Conservation (phyloP, 2,329 filamentous ascomycete genomes). For the Herpotrichia juniperi region DNA sequence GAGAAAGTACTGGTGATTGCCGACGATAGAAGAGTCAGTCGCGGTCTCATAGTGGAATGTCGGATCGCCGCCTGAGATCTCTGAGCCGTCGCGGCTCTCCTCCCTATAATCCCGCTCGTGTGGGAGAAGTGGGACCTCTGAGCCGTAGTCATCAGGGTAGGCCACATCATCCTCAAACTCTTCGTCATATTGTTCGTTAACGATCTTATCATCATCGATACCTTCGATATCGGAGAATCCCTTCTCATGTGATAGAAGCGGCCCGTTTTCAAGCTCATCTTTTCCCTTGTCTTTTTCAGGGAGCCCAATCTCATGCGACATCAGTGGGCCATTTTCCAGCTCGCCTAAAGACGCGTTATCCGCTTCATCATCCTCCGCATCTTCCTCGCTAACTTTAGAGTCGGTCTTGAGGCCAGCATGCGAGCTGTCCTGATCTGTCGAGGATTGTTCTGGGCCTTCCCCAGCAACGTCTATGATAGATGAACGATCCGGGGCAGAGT, state of each 20-base stretch:
- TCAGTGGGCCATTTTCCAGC: conserved; percentile 15
- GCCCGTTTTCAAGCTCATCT: conserved; percentile 14
- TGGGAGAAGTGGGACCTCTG: conserved; percentile 25
- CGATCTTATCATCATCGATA: conserved; percentile 4
- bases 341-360: conserved; percentile 2
- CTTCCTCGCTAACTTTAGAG: background rate
- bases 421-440: background rate
- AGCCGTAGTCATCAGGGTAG: conserved; percentile 10
- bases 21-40: background rate
- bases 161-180: conserved; percentile 1
- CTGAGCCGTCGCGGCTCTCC: background rate
- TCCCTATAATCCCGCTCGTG: conserved; percentile 22
- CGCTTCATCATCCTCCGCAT: background rate
- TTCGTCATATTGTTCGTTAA: background rate
- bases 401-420: background rate
- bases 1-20: background rate
- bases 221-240: conserved; percentile 2
- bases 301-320: conserved; percentile 17
- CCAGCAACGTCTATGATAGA: background rate
- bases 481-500: background rate
- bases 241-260: conserved; percentile 30
- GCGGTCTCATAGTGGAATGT: conserved; percentile 7
- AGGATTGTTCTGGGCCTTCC: background rate
- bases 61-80: background rate
- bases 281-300: conserved; percentile 2